Evolutionary conservation across 2,329 filamentous ascomycete species (phyloP).

Genomic region (Pseudogymnoascus sp.): DNA sequence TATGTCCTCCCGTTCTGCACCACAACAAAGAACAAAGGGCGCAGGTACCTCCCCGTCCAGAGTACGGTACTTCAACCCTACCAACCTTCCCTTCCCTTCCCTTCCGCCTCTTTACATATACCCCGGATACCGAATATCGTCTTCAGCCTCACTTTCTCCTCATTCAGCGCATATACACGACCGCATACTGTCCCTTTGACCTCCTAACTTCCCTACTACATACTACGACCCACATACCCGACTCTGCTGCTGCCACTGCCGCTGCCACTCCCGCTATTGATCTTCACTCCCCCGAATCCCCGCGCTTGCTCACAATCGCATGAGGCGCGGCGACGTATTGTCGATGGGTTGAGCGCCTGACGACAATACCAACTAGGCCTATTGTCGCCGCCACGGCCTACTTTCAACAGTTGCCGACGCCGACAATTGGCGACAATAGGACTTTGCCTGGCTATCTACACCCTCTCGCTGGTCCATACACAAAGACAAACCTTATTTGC

Average conservation of each 20-base stretch:
- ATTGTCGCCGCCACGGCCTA: not conserved
- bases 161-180: not conserved
- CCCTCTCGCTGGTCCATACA: not conserved
- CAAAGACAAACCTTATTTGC: not conserved
- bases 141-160: conserved; percentile 7
- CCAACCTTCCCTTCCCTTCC: conserved; percentile 5
- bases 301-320: not conserved
- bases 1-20: not conserved
- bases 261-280: not conserved
- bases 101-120: conserved; percentile 2
- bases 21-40: not conserved
- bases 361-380: conserved; percentile 5
- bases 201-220: not conserved
- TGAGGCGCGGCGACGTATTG: conserved; percentile 2
- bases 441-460: not conserved
- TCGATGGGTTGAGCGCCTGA: conserved; percentile 6
- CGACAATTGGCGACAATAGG: conserved; percentile 4
- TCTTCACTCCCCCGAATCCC: not conserved
- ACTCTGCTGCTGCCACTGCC: not conserved
- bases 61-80: not conserved
- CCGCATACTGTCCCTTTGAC: not conserved
- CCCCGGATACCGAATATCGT: conserved; percentile 3
- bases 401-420: not conserved
- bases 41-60: not conserved
- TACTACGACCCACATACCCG: not conserved